A percentile compares a stretch with the other conserved stretches of the same genome.
These are phyloP conservation scores for Cetraspora pellucida DNA, from an alignment of 192 early-diverging fungal genomes.

Conservation along the genomic window DNA sequence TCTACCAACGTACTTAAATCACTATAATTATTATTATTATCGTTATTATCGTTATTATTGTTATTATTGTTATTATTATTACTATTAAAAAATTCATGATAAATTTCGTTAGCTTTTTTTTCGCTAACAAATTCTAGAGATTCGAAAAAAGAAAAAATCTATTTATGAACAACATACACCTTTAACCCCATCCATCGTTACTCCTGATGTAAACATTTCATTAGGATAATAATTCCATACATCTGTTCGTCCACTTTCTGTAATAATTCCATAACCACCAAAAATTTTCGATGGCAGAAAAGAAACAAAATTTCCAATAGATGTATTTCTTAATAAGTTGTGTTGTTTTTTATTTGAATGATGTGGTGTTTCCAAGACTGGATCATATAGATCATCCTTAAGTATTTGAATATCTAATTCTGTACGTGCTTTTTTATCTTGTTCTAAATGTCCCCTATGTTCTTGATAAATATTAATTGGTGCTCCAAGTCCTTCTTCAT, in stretches of 20 bases:
- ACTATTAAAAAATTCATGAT: too few relatives aligned
- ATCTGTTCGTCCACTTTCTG: neutral
- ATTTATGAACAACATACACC: constrained; percentile 1
- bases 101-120: too few relatives aligned
- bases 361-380: neutral
- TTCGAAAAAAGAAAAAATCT: too few relatives aligned
- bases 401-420: constrained; percentile 15
- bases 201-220: neutral
- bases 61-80: too few relatives aligned
- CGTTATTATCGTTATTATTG: too few relatives aligned
- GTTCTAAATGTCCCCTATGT: constrained; percentile 16
- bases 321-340: neutral
- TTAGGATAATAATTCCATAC: neutral
- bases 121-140: too few relatives aligned
- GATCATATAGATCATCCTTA: constrained; percentile 20
- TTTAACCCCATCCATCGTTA: neutral
- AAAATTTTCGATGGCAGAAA: neutral
- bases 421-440: constrained; percentile 16
- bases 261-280: neutral
- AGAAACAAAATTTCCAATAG: neutral
- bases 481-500: constrained; percentile 2
- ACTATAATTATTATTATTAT: too few relatives aligned
- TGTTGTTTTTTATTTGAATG: neutral
- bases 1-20: too few relatives aligned
- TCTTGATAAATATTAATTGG: constrained; percentile 7